A percentile compares a stretch with the other conserved stretches of the same genome.
These are phyloP conservation scores for Volvox reticuliferus DNA, from an alignment of 139 green algal species.

Conservation along the genomic window DNA sequence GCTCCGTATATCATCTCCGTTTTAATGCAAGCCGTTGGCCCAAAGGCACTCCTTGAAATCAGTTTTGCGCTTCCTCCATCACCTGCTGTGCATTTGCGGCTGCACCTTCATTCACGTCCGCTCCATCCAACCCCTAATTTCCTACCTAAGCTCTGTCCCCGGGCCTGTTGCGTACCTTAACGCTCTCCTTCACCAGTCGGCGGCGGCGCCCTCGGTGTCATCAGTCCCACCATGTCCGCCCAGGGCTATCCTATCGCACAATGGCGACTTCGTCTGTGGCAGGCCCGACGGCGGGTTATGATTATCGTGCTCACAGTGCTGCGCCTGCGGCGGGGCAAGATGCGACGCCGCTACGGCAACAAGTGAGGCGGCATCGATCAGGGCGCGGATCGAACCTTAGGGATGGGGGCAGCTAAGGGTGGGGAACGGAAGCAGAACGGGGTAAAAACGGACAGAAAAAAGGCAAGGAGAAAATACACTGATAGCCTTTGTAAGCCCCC, in stretches of 20 bases:
- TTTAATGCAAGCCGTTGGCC: too few relatives aligned
- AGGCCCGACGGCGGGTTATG: slow-evolving; percentile 37
- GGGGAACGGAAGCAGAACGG: neutral
- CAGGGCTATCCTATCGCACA: neutral
- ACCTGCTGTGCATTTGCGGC: too few relatives aligned
- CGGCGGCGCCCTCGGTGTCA: neutral
- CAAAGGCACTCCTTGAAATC: too few relatives aligned
- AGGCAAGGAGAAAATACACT: too few relatives aligned
- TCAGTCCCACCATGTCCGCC: neutral
- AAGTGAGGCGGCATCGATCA: slow-evolving; percentile 17
- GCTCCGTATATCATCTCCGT: too few relatives aligned
- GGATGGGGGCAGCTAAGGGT: neutral
- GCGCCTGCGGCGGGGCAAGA: slow-evolving; percentile 32
- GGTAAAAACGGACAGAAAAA: too few relatives aligned
- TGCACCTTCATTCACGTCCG: too few relatives aligned
- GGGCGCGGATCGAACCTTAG: neutral
- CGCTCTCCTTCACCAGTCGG: neutral
- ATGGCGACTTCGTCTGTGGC: slow-evolving; percentile 32
- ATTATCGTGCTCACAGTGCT: slow-evolving; percentile 34
- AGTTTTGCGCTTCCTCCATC: too few relatives aligned
- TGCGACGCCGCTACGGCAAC: neutral
- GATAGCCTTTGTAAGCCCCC: too few relatives aligned
- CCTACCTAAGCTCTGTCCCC: too few relatives aligned
- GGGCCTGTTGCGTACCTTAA: too few relatives aligned
- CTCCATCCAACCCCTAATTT: too few relatives aligned